A percentile compares a stretch with the other conserved stretches of the same genome.
Evolutionary conservation across 2,329 filamentous ascomycete species (phyloP).

Genomic region (Microsporum audouinii): DNA sequence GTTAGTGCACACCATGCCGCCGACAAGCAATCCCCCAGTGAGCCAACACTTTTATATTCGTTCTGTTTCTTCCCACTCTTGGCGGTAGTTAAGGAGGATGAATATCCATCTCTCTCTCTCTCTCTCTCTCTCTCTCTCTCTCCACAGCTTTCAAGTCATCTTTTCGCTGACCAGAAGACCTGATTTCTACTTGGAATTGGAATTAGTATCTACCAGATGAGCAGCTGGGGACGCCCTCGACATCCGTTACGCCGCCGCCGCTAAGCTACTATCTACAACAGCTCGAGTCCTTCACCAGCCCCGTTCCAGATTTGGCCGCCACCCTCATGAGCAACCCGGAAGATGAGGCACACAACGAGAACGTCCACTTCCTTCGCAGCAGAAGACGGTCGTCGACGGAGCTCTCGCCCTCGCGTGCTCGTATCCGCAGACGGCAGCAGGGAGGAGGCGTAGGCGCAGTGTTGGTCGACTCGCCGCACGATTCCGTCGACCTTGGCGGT

Average conservation of each 20-base stretch:
- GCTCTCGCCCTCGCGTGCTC: constrained; percentile 1
- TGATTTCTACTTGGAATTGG: not conserved
- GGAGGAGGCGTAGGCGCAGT: not conserved
- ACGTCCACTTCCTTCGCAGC: constrained; percentile 41
- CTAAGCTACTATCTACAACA: constrained; percentile 37
- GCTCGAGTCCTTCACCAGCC: constrained; percentile 37
- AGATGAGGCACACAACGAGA: constrained; percentile 39
- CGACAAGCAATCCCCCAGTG: not conserved
- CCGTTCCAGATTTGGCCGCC: constrained; percentile 41
- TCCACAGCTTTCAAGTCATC: not conserved
- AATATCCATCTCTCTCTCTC: not conserved
- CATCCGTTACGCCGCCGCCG: constrained; percentile 16
- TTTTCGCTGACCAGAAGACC: not conserved
- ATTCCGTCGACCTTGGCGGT: not conserved
- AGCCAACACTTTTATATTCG: not conserved
- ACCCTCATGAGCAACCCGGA: constrained; percentile 38
- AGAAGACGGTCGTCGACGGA: constrained; percentile 18
- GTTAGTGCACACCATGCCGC: not conserved
- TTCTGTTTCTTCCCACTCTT: not conserved
- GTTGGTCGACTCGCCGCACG: not conserved
- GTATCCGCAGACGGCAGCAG: constrained; percentile 1
- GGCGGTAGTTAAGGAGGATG: not conserved
- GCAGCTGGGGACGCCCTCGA: constrained; percentile 5
- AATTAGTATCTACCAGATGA: not conserved
- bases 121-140: not conserved